Evolutionary conservation across 2,329 filamentous ascomycete genomes (phyloP), one percentile per base, ranked within the genome.

Genomic region (Gremmenia infestans): DNA sequence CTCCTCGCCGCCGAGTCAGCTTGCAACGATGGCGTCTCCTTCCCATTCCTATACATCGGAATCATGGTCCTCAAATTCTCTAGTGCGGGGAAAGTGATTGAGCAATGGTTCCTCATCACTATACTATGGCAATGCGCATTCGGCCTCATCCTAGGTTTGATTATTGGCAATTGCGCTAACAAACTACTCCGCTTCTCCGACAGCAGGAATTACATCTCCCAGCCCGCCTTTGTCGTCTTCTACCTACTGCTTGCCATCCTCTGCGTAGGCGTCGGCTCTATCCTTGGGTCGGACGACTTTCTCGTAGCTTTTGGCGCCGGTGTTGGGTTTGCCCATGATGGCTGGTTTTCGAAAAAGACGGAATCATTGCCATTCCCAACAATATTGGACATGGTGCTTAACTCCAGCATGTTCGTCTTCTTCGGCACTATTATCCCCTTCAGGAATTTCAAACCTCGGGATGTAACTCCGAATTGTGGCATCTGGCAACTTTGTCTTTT

Each of bases 241-340:
- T 83, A 82, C 63, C 71, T 82, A 12, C 74, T 82, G 0, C 71
- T 80, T 0, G 79, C 80, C 9, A 64, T 81, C 17, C 75, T 82
- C 60, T 74, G 72, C 19, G 70, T 81, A 17, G 79, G 79, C 2
- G 66, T 81, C 0, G 80, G 76, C 28, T 77, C 74, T 3, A 77
- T 74, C 0, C 71, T 82, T 0, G 79, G 79, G 6, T 71, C 74
- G 1, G 80, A 82, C 60, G 80, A 82, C 65, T 82, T 82, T 65
- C 73, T 82, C 0, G 77, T 81, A 3, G 75, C 78, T 0, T 82
- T 82, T 57, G 75, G 74, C n/a, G 78, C 78, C 0, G 80, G 80
- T 5, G 73, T 78, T 23, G 78, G 77, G 3, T 82, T 82, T 62
- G 75, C 77, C 1, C 75, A 78, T 53, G 77, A 78, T 56, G 78